These are phyloP conservation scores for Pythium chondricola DNA, from an alignment of 352 stramenopile species.

Conservation along the genomic window DNA sequence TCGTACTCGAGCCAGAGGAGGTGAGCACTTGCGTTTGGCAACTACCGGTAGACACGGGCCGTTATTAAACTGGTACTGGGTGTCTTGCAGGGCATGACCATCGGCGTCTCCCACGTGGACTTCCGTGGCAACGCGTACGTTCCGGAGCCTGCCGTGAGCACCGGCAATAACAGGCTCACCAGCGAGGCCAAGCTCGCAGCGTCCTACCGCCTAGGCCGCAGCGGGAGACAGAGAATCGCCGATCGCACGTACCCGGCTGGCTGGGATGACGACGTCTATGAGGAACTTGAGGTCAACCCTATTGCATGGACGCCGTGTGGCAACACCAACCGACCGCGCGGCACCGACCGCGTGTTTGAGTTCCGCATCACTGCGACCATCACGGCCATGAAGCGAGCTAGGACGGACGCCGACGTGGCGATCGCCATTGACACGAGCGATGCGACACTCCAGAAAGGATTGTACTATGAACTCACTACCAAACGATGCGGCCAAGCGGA, in stretches of 20 bases:
- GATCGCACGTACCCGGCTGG: conserved; percentile 12
- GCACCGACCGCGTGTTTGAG: conserved; percentile 10
- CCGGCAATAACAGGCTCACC: not conserved
- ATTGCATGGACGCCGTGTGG: conserved; percentile 24
- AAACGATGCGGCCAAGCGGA: conserved; percentile 9
- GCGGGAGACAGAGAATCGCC: not conserved
- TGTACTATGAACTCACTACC: conserved; percentile 26
- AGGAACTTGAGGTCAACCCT: conserved; percentile 17
- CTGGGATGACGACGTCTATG: conserved; percentile 22
- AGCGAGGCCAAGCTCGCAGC: conserved; percentile 9
- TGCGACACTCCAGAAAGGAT: conserved; percentile 15
- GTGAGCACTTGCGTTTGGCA: conserved; percentile 5
- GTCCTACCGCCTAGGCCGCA: conserved; percentile 14
- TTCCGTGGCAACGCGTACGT: conserved; percentile 26
- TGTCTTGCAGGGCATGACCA: conserved; percentile 24
- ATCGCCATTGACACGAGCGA: conserved; percentile 29
- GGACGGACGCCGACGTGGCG: conserved; percentile 19
- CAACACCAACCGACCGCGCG: not conserved
- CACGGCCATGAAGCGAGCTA: conserved; percentile 12
- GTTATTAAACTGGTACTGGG: not conserved
- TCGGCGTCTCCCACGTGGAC: conserved; percentile 28
- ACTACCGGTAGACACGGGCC: not conserved
- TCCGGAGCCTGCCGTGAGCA: not conserved
- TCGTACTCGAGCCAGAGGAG: conserved; percentile 18
- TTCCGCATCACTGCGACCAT: conserved; percentile 24